Base-by-base conservation (phyloP, 352 stramenopile genomes). In the Phytophthora rubi region DNA sequence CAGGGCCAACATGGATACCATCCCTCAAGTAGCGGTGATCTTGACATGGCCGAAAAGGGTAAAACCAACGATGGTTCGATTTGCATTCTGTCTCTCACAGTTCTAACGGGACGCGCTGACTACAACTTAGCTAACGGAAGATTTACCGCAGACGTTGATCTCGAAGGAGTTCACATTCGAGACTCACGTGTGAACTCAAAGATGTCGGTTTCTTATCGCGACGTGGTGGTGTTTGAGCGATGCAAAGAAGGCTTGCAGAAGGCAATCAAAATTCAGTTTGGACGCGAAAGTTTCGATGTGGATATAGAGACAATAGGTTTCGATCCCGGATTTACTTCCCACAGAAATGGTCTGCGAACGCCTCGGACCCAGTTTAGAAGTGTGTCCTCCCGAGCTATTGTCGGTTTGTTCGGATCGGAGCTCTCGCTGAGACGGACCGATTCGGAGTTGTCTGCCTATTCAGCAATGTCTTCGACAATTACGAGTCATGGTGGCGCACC, bases 1-100 rank as follows among this genome's bases (percentile, higher is more conserved):
- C 80, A 93, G 55, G 85, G 87, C 0, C 77, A 93, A 54, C 67
- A 91, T 53, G 89, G 89, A 5, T 96, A 95, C 56, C 83, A 95
- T 33, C 89, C 87, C 10, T 92, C 86, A 5, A 82, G 73, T 47
- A 92, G 80, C 69, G 89, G 85, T 15, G 87, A 95, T 56, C 65
- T 96, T 2, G 88, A 81, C 28, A 91, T 95, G 85, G 83, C 82
- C 10, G 81, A 90, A 28, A 81, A 78, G 26, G 74, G 77, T 39
- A 91, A 84, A 44, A 86, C 75, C 10, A 88, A 81, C n/a, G 75
- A 85, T 15, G 82, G 80, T 4, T 96, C 88, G n/a, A 92, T 94
- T 37, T 93, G 84, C 42, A 53, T 88, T 8, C 62, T 94, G 21
- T 71, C 88, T 60, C 72, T 93, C 5, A 73, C 78, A 8, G 55